These are phyloP conservation scores for Fusarium keratoplasticum DNA, from an alignment of 2,329 filamentous ascomycete species.

Conservation along the genomic window DNA sequence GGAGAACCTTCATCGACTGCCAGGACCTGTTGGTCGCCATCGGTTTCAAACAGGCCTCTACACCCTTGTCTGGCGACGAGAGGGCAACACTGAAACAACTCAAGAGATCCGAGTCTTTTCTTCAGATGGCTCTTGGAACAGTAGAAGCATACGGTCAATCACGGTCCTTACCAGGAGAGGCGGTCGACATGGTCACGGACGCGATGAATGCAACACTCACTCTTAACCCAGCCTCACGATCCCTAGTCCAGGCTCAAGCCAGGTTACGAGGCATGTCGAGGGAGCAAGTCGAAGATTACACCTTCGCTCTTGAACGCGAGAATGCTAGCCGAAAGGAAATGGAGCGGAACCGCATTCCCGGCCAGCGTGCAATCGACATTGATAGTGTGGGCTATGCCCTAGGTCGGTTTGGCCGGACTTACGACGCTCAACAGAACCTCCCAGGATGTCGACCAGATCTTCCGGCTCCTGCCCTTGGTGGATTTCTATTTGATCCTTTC, in stretches of 20 bases:
- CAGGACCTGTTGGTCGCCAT: background rate
- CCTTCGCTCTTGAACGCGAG: background rate
- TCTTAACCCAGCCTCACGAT: background rate
- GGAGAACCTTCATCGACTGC: background rate
- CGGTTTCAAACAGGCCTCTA: background rate
- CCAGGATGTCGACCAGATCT: constrained; percentile 7
- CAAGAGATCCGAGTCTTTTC: background rate
- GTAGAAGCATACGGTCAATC: background rate
- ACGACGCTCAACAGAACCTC: constrained; percentile 5
- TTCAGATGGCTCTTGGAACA: background rate
- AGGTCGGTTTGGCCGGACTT: background rate
- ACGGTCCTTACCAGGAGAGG: background rate
- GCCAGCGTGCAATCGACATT: background rate
- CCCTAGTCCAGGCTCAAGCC: constrained; percentile 2
- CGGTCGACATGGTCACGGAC: background rate
- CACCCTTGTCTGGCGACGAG: background rate
- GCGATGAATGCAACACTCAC: background rate
- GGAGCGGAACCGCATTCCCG: background rate
- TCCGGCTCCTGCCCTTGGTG: background rate
- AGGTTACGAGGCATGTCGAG: constrained; percentile 4
- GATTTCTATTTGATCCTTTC: background rate
- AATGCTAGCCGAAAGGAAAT: background rate
- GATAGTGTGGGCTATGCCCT: background rate
- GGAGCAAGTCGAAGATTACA: background rate
- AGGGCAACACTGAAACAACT: background rate